Conservation (phyloP, 2,329 filamentous ascomycete species). For the Lachnellula subtilissima region DNA sequence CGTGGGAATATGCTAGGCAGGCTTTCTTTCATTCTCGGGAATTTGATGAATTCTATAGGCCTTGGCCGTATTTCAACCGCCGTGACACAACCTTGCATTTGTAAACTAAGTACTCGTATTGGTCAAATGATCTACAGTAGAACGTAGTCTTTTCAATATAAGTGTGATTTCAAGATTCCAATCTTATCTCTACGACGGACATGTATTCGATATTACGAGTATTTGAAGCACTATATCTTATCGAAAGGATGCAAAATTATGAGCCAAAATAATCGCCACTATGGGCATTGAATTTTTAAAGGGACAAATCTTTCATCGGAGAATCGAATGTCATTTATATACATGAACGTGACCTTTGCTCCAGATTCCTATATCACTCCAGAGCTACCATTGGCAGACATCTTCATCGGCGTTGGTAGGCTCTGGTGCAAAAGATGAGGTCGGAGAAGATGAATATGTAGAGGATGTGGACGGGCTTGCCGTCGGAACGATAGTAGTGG, state of each 20-base stretch:
- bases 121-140: too few species aligned
- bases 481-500: neutral
- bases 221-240: too few species aligned
- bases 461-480: neutral
- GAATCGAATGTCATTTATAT: conserved; percentile 1
- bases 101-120: too few species aligned
- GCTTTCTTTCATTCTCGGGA: neutral
- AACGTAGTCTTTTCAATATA: too few species aligned
- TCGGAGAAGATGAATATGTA: neutral
- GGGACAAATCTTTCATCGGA: neutral
- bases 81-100: too few species aligned
- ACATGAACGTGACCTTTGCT: neutral
- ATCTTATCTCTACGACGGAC: too few species aligned
- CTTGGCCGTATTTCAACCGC: too few species aligned
- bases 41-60: too few species aligned
- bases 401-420: conserved; percentile 1
- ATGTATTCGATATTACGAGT: too few species aligned
- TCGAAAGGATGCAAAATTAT: too few species aligned
- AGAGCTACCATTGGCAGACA: neutral
- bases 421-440: neutral
- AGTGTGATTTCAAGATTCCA: too few species aligned
- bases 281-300: neutral
- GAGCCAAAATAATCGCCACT: neutral
- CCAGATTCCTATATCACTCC: neutral
- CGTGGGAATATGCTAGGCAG: neutral